Evolutionary conservation across 1,284 basidiomycete genomes (phyloP).

Genomic region (Cryptococcus sp.): DNA sequence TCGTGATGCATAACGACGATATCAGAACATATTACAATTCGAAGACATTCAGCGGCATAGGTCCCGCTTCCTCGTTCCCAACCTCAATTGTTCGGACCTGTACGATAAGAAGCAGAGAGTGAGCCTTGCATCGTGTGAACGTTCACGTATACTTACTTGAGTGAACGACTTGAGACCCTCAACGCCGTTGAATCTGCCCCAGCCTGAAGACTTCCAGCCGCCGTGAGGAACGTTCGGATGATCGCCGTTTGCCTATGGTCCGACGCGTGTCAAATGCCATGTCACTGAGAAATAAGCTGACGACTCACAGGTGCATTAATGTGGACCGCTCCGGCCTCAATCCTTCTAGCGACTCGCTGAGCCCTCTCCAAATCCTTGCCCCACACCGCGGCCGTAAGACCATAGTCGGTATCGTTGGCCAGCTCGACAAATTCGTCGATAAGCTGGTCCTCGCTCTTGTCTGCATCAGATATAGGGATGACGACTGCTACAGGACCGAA

Average conservation of each 20-base stretch:
- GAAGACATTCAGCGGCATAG: neutral
- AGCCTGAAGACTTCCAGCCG: slow-evolving; percentile 35
- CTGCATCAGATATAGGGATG: slow-evolving; percentile 23
- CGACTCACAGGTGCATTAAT: slow-evolving; percentile 19
- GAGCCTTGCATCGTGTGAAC: neutral
- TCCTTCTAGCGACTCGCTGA: slow-evolving; percentile 57
- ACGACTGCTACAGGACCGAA: slow-evolving; percentile 61
- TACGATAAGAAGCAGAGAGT: neutral
- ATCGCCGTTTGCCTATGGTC: slow-evolving; percentile 19
- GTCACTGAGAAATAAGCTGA: neutral
- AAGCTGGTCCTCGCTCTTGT: slow-evolving; percentile 10
- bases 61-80: neutral
- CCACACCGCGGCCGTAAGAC: slow-evolving; percentile 61
- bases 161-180: slow-evolving; percentile 32
- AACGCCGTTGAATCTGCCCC: slow-evolving; percentile 34
- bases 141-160: slow-evolving; percentile 3
- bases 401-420: slow-evolving; percentile 59
- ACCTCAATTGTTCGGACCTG: neutral
- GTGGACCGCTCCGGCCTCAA: slow-evolving; percentile 45
- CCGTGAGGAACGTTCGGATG: slow-evolving; percentile 36
- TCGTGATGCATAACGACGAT: too few relatives aligned
- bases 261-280: neutral
- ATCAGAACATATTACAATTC: too few relatives aligned
- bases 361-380: slow-evolving; percentile 58
- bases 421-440: slow-evolving; percentile 58